Percentiles rank a stretch among this genome's conserved stretches.
These are phyloP conservation scores for Meyerozyma guilliermondii DNA, from an alignment of 1,139 yeast species.

Conservation along the genomic window DNA sequence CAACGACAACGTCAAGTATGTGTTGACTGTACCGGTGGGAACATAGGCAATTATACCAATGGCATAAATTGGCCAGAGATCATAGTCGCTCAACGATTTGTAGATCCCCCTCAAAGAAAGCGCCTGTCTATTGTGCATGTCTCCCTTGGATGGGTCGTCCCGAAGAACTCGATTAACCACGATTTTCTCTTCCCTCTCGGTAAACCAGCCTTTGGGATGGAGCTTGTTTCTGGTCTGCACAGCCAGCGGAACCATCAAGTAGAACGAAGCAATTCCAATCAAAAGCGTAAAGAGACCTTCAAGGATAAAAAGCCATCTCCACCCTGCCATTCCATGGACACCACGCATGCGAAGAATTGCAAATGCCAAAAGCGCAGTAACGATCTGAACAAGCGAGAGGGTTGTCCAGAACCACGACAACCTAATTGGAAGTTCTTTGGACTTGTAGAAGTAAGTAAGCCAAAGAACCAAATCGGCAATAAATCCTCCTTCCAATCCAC, in stretches of 20 bases:
- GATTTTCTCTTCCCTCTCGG: constrained; percentile 14
- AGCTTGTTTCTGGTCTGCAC: neutral
- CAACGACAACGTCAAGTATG: constrained; percentile 41
- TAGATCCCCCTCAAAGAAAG: neutral
- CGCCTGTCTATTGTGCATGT: constrained; percentile 7
- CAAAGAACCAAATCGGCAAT: constrained; percentile 51
- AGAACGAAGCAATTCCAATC: constrained; percentile 14
- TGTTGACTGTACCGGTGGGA: constrained; percentile 5
- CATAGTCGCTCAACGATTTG: constrained; percentile 11
- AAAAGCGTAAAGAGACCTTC: constrained; percentile 9
- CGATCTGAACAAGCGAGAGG: constrained; percentile 34
- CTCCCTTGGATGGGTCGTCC: constrained; percentile 15
- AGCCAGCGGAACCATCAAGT: constrained; percentile 8
- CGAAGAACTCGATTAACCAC: constrained; percentile 16
- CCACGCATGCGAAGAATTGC: constrained; percentile 41
- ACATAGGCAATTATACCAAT: constrained; percentile 14
- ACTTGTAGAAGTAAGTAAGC: constrained; percentile 52
- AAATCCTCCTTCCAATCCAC: constrained; percentile 52
- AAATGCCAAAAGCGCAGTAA: constrained; percentile 40
- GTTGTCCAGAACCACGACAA: constrained; percentile 49
- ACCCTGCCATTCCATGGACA: constrained; percentile 21
- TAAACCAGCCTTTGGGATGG: constrained; percentile 14
- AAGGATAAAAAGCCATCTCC: constrained; percentile 11
- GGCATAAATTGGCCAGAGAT: constrained; percentile 15
- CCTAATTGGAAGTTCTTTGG: constrained; percentile 45